Evolutionary conservation across 345 rosid genomes (phyloP).

Genomic region (Gynandropsis gynandra): DNA sequence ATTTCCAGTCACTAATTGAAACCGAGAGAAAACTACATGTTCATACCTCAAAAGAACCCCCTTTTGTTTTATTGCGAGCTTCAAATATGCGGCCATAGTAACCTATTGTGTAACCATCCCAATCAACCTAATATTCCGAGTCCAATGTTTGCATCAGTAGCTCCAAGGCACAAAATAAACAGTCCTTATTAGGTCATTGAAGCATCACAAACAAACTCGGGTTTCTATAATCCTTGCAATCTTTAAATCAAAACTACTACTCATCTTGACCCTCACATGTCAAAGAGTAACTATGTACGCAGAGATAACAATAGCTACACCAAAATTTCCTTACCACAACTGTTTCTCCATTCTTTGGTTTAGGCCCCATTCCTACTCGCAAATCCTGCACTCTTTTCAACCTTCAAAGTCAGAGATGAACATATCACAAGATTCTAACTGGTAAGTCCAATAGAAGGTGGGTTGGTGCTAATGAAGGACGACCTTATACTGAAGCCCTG

Average conservation of each 20-base stretch:
- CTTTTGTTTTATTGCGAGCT: conserved; percentile 96
- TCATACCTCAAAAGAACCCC: conserved; percentile 87
- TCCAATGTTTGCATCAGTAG: conserved; percentile 12
- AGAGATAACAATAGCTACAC: not conserved
- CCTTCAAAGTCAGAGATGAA: conserved; percentile 19
- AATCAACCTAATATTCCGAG: conserved; percentile 57
- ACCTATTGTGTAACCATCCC: conserved; percentile 98
- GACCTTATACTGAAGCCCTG: conserved; percentile 98
- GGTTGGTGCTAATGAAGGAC: conserved; percentile 10
- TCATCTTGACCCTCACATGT: not conserved
- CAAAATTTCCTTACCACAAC: conserved; percentile 58
- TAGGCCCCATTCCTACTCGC: conserved; percentile 71
- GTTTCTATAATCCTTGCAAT: not conserved
- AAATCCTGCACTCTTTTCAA: conserved; percentile 56
- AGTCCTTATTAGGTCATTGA: not conserved
- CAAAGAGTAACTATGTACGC: not conserved
- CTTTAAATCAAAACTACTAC: not conserved
- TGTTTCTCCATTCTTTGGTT: conserved; percentile 64
- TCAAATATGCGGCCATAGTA: conserved; percentile 98
- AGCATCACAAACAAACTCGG: not conserved
- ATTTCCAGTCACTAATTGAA: conserved; percentile 4
- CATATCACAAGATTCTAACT: not conserved
- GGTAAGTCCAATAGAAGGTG: not conserved
- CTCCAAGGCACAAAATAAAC: not conserved
- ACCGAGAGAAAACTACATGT: not conserved